phyloP scores from a whole-genome alignment of 108 stramenopile genomes.

The Cyclotella sp. region DNA sequence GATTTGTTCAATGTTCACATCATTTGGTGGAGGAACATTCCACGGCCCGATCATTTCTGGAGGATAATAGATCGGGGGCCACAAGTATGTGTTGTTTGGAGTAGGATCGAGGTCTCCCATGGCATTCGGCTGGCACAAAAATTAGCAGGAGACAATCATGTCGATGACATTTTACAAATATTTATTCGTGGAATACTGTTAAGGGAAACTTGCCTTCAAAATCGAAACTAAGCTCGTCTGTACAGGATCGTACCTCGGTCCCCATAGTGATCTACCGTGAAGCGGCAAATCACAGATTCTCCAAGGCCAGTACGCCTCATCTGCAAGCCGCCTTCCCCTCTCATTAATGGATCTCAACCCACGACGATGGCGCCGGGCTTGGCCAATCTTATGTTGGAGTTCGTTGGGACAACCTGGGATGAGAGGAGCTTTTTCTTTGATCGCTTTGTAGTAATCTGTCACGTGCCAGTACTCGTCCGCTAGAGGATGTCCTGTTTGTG shows the following conservation, averaged over 20 bases:
- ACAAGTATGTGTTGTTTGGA: constrained; percentile 24
- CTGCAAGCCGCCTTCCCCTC: constrained; percentile 16
- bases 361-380: constrained; percentile 10
- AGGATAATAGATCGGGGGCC: constrained; percentile 20
- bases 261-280: constrained; percentile 45
- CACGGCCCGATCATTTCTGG: constrained; percentile 23
- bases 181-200: no score
- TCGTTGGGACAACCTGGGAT: constrained; percentile 23
- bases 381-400: constrained; percentile 20
- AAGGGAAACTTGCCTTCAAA: constrained; percentile 7
- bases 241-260: constrained; percentile 35
- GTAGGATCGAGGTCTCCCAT: constrained; percentile 39
- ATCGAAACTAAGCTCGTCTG: constrained; percentile 38
- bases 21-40: constrained; percentile 20
- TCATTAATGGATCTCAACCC: constrained; percentile 12
- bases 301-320: constrained; percentile 29
- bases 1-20: constrained; percentile 26
- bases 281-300: constrained; percentile 43
- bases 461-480: constrained; percentile 58
- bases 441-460: constrained; percentile 42
- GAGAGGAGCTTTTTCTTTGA: constrained; percentile 41
- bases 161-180: no score
- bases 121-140: constrained; percentile 16
- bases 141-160: background rate
- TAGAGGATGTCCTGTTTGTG: constrained; percentile 41